Conservation (phyloP, 805 yeast species). For the Isabelozyma pseudorhagii region DNA sequence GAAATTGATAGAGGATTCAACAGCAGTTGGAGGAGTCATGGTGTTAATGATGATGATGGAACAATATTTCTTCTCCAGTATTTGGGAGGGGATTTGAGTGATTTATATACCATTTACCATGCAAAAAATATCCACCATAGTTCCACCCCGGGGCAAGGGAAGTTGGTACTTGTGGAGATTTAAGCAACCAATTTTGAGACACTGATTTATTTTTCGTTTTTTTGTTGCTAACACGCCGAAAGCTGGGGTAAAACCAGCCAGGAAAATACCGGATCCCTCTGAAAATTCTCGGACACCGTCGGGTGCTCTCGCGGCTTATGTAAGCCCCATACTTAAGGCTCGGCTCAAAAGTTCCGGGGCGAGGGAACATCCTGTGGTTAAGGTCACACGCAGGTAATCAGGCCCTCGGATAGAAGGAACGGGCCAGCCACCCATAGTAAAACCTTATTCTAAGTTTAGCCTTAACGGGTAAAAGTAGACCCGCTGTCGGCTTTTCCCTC, state of each 20-base stretch:
- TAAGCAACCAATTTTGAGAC: neutral
- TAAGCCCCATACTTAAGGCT: slow-evolving; percentile 1
- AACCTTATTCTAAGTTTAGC: no score
- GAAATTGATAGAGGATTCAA: slow-evolving; percentile 43
- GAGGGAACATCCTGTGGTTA: neutral
- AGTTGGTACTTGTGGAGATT: slow-evolving; percentile 1
- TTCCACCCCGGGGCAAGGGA: slow-evolving; percentile 15
- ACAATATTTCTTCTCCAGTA: neutral
- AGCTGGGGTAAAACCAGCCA: slow-evolving; percentile 21
- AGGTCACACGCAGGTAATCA: neutral
- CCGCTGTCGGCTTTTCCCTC: no score
- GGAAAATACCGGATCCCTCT: slow-evolving; percentile 8
- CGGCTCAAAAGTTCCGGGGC: neutral
- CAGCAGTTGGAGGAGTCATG: slow-evolving; percentile 46
- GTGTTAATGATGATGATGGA: slow-evolving; percentile 3
- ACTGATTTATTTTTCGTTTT: neutral
- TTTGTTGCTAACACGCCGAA: neutral
- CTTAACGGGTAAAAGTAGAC: no score
- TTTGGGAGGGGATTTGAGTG: neutral
- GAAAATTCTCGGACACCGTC: neutral
- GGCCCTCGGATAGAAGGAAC: neutral
- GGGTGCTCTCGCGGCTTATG: slow-evolving; percentile 2
- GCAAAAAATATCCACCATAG: neutral
- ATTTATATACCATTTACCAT: neutral
- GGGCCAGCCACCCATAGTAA: neutral